These are phyloP conservation scores for Betula pendula DNA, from an alignment of 306 rosid species.

Conservation along the genomic window DNA sequence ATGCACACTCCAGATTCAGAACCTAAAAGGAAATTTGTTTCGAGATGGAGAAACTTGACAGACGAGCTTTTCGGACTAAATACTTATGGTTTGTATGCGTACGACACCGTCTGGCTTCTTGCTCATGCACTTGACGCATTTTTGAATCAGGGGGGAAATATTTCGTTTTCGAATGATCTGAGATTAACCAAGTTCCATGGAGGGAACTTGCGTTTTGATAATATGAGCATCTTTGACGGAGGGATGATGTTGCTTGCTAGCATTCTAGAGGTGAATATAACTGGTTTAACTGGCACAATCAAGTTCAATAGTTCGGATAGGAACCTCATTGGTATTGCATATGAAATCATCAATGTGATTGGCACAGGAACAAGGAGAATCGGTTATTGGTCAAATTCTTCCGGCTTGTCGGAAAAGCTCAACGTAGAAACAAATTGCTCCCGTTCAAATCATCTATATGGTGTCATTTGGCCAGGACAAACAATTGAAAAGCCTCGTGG, in stretches of 20 bases:
- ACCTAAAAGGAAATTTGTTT: slow-evolving; percentile 59
- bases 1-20: slow-evolving; percentile 64
- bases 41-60: slow-evolving; percentile 77
- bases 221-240: slow-evolving; percentile 68
- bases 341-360: slow-evolving; percentile 72
- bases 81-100: slow-evolving; percentile 60
- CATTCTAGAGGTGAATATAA: slow-evolving; percentile 61
- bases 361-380: slow-evolving; percentile 64
- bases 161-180: slow-evolving; percentile 63
- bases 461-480: slow-evolving; percentile 89
- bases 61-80: slow-evolving; percentile 49
- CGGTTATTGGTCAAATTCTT: slow-evolving; percentile 89
- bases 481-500: slow-evolving; percentile 71
- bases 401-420: slow-evolving; percentile 64
- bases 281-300: slow-evolving; percentile 67
- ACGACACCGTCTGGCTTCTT: slow-evolving; percentile 80
- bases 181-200: slow-evolving; percentile 32
- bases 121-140: slow-evolving; percentile 76
- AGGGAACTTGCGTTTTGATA: slow-evolving; percentile 53
- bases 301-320: slow-evolving; percentile 52
- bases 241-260: slow-evolving; percentile 50
- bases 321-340: slow-evolving; percentile 65
- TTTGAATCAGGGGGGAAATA: slow-evolving; percentile 60
- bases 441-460: slow-evolving; percentile 36
- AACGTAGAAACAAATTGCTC: slow-evolving; percentile 48